Evolutionary conservation across 495 filamentous ascomycete species (phyloP).

Genomic region (Aspergillus homomorphus): DNA sequence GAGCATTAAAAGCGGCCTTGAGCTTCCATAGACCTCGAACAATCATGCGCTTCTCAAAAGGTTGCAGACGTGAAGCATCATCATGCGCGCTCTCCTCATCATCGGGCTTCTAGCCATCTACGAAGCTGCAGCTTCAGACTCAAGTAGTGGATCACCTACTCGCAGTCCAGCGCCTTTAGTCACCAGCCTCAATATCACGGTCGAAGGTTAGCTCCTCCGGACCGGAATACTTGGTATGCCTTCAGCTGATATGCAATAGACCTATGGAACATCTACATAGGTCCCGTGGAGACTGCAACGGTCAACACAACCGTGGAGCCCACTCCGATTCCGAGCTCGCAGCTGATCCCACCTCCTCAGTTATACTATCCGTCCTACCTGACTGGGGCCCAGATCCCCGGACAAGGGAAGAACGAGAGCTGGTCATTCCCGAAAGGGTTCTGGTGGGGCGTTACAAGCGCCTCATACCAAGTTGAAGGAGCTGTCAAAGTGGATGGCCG

Average conservation of each 20-base stretch:
- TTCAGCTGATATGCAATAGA: background rate
- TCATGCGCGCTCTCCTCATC: background rate
- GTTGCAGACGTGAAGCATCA: background rate
- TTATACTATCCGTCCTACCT: background rate
- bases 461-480: slow-evolving; percentile 73
- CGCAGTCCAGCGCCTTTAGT: background rate
- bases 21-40: background rate
- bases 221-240: background rate
- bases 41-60: background rate
- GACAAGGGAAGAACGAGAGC: background rate
- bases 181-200: slow-evolving; percentile 1
- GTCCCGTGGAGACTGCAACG: background rate
- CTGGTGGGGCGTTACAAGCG: slow-evolving; percentile 73
- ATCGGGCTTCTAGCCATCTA: background rate
- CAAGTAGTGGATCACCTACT: background rate
- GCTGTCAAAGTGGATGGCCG: slow-evolving; percentile 59
- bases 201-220: background rate
- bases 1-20: background rate
- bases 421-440: slow-evolving; percentile 59
- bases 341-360: background rate
- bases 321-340: background rate
- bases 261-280: slow-evolving; percentile 1
- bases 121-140: background rate
- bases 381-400: background rate
- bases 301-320: slow-evolving; percentile 1